A percentile compares a stretch with the other conserved stretches of the same genome.
These are phyloP conservation scores for Chlorella sp. DNA, from an alignment of 139 green algal species.

Conservation along the genomic window DNA sequence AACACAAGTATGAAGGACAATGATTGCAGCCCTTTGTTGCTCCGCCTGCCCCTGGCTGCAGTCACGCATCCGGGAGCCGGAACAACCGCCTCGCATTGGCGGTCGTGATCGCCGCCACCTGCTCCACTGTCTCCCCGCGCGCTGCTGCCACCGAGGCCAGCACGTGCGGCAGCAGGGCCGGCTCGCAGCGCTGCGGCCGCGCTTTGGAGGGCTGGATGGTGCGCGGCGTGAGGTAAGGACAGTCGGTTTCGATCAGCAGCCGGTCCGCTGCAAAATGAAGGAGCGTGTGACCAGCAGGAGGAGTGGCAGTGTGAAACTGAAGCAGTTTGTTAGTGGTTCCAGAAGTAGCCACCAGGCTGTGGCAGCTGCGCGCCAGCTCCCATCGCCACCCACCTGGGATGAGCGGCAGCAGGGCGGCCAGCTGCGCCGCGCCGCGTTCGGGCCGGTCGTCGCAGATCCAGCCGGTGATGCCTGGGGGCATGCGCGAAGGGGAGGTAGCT, in stretches of 20 bases:
- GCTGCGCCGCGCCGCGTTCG: slow-evolving; percentile 64
- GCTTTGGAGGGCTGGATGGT: slow-evolving; percentile 49
- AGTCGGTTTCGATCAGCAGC: slow-evolving; percentile 84
- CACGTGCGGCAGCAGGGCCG: slow-evolving; percentile 75
- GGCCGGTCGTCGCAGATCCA: slow-evolving; percentile 78
- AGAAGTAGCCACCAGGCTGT: no score
- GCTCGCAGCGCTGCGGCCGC: slow-evolving; percentile 64
- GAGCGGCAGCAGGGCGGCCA: slow-evolving; percentile 60
- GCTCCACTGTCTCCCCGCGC: slow-evolving; percentile 38
- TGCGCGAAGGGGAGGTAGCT: no score
- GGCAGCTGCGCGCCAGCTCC: neutral
- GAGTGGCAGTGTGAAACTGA: no score
- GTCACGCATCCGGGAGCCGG: neutral
- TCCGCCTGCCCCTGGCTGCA: no score
- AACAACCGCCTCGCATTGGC: slow-evolving; percentile 53
- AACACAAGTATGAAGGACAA: no score
- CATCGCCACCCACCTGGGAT: slow-evolving; percentile 40
- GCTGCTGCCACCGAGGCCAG: slow-evolving; percentile 57
- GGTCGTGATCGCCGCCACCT: slow-evolving; percentile 48
- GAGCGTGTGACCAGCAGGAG: neutral
- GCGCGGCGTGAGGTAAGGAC: slow-evolving; percentile 72
- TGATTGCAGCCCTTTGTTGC: no score
- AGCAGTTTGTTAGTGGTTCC: no score
- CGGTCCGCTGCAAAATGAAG: slow-evolving; percentile 40
- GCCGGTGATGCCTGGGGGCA: slow-evolving; percentile 65